phyloP scores from a whole-genome alignment of 2,329 filamentous ascomycete genomes.

The Piedraia hortae region DNA sequence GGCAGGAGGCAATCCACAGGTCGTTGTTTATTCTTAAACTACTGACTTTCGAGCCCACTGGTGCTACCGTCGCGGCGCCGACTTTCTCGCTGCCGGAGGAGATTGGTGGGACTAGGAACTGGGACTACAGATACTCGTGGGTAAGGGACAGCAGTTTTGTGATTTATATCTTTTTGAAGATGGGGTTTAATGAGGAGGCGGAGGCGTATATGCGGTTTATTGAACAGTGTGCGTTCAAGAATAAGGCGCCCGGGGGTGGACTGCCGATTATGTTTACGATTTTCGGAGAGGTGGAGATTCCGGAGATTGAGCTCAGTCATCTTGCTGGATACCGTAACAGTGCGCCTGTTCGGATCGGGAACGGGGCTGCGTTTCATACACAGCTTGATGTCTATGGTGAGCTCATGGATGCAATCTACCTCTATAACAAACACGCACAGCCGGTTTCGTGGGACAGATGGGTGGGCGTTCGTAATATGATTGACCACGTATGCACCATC shows the following conservation, averaged over 20 bases:
- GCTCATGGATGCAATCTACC: conserved; percentile 1
- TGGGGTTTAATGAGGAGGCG: conserved; percentile 49
- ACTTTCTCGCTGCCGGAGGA: conserved; percentile 1
- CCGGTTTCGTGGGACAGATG: conserved; percentile 49
- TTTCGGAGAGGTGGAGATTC: conserved; percentile 44
- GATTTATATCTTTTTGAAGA: conserved; percentile 45
- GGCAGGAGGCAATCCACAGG: conserved; percentile 1
- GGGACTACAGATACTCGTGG: conserved; percentile 57
- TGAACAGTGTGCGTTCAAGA: conserved; percentile 37
- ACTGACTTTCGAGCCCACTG: conserved; percentile 1
- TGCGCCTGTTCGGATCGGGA: conserved; percentile 46
- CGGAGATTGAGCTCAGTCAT: conserved; percentile 39
- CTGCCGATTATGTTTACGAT: conserved; percentile 63
- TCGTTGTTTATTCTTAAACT: conserved; percentile 1
- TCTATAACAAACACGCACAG: conserved; percentile 16
- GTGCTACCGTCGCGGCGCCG: conserved; percentile 1
- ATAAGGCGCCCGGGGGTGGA: conserved; percentile 29
- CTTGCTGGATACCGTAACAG: conserved; percentile 47
- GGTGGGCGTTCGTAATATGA: conserved; percentile 39
- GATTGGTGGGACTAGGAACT: conserved; percentile 31
- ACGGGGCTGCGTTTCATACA: conserved; percentile 46
- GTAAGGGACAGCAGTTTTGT: conserved; percentile 53
- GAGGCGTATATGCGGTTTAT: conserved; percentile 60
- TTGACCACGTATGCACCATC: conserved; percentile 42
- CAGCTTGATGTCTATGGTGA: conserved; percentile 52